Percentiles rank a stretch among this genome's conserved stretches.
Conservation (phyloP, 129 eudicot genomes). For the Pseudognaphalium luteoalbum region DNA sequence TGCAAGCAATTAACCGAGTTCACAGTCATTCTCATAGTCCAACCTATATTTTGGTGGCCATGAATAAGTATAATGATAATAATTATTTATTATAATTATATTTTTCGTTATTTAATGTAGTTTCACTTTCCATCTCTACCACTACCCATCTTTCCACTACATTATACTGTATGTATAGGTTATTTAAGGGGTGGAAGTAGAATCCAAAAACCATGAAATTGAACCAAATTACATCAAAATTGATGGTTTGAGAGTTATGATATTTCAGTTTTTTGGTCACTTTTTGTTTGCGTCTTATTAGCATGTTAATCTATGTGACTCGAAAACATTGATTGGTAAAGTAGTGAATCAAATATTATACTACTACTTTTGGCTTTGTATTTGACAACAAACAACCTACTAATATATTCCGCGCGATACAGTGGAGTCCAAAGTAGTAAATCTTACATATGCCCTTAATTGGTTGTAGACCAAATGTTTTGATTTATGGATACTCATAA, state of each 20-base stretch:
- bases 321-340: too few species aligned
- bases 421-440: too few species aligned
- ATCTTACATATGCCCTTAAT: too few species aligned
- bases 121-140: constrained; percentile 22
- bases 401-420: too few species aligned
- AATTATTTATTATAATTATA: constrained; percentile 8
- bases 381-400: too few species aligned
- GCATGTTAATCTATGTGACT: not conserved
- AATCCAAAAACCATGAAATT: not conserved
- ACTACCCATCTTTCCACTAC: constrained; percentile 3
- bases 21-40: constrained; percentile 18
- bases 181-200: not conserved
- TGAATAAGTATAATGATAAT: constrained; percentile 5
- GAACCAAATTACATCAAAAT: constrained; percentile 7
- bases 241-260: constrained; percentile 14
- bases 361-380: not conserved
- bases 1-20: constrained; percentile 11
- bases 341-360: too few species aligned
- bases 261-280: not conserved
- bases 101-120: constrained; percentile 30
- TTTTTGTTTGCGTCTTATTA: not conserved
- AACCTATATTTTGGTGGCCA: constrained; percentile 22
- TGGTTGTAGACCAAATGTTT: too few species aligned
- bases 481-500: too few species aligned
- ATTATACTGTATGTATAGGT: constrained; percentile 26